Evolutionary conservation across 352 stramenopile species (phyloP).

Genomic region (Phytophthora pinifolia): DNA sequence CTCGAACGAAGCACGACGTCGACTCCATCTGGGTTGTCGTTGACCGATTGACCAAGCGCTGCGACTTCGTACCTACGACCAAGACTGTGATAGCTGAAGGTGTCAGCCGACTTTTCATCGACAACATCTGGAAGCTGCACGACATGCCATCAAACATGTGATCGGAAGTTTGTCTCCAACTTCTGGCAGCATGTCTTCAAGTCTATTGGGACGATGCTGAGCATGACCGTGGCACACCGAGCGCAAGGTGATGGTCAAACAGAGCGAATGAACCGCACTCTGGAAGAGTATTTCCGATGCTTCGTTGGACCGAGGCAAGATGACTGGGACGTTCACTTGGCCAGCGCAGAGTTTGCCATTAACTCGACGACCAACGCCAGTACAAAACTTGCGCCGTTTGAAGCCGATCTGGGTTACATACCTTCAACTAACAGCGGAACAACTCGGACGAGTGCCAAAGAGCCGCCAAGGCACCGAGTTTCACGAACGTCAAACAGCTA

Average conservation of each 20-base stretch:
- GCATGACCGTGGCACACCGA: conserved; percentile 9
- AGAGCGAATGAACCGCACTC: conserved; percentile 13
- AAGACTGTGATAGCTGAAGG: conserved; percentile 12
- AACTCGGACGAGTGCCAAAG: not conserved
- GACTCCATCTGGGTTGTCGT: conserved; percentile 16
- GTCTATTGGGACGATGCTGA: conserved; percentile 5
- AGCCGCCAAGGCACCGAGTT: not conserved
- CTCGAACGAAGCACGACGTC: conserved; percentile 1
- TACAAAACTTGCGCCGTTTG: conserved; percentile 6
- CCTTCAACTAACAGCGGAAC: not conserved
- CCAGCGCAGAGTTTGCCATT: conserved; percentile 2
- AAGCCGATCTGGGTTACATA: conserved; percentile 7
- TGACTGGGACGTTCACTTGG: conserved; percentile 12
- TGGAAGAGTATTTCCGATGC: conserved; percentile 11
- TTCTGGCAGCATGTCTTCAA: conserved; percentile 17
- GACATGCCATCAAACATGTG: conserved; percentile 13
- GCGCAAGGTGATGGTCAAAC: conserved; percentile 16
- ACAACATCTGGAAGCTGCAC: conserved; percentile 11
- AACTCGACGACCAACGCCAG: conserved; percentile 3
- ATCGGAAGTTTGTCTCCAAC: conserved; percentile 15
- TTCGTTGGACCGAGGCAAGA: conserved; percentile 4
- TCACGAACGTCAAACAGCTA: conserved; percentile 1
- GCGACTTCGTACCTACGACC: not conserved
- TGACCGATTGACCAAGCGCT: conserved; percentile 18
- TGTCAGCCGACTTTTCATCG: conserved; percentile 9